Evolutionary conservation across 2,329 filamentous ascomycete species (phyloP), one percentile per base, ranked within the genome.

Genomic region (Stagonosporopsis tanaceti): DNA sequence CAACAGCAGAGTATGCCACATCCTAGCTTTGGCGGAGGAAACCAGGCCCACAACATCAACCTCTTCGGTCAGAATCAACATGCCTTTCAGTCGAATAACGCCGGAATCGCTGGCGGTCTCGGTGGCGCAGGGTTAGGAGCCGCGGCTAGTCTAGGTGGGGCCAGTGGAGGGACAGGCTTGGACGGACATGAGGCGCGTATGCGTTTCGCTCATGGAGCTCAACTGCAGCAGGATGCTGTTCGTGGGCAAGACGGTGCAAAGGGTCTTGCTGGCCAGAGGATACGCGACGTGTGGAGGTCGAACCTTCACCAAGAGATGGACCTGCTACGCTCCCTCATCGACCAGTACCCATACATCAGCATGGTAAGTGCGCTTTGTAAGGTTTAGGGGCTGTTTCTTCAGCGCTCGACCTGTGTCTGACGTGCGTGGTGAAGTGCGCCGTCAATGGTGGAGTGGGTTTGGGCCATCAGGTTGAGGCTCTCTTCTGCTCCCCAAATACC

Each of bases 231-330:
- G 62, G 78, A 81, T 47, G 75, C 77, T 11, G 78, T 76, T 30
- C 81, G 86, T 57, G 85, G 83, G 60, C 80, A 84, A 52, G 81
- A 85, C 28, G 73, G 84, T 77, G 66, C 78, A 77, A 76, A 87
- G 85, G 78, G 86, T 59, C 84, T 85, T 17, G 82, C 92, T 71
- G 67, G 66, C 8, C 87, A 88, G 61, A 85, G 93, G 75, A 98
- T 98, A 88, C 87, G 93, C 64, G 94, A 99, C 71, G 95, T 99
- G 37, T 99, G 95, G 95, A 90, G 90, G 75, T 87, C 92, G 68
- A 98, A 98, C 71, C 79, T 98, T 62, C 86, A 91, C 25, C 90
- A 96, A 72, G 95, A 99, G 80, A 95, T 99, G 89, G 89, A 87
- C 8, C 82, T 90, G 47, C 78, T 99, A 66, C 85, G 94, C 75